Percentiles rank a stretch among this genome's conserved stretches.
Conservation (phyloP, 768 basidiomycete genomes). For the Neoboletus magnificus region DNA sequence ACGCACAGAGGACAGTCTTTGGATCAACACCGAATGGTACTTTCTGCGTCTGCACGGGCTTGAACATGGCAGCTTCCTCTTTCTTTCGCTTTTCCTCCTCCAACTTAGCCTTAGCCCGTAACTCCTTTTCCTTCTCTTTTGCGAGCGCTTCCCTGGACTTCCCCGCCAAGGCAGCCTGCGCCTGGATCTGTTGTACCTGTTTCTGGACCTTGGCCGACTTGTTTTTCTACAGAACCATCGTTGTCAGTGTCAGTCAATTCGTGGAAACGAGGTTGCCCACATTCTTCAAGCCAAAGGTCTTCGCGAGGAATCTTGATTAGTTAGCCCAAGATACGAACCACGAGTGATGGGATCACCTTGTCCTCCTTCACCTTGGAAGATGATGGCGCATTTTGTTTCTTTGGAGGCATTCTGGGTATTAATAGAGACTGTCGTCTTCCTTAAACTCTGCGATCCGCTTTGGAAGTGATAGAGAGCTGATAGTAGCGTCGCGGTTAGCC, state of each 20-base stretch:
- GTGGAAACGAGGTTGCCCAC: slow-evolving; percentile 40
- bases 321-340: slow-evolving; percentile 18
- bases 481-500: not conserved
- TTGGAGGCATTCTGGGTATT: slow-evolving; percentile 65
- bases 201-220: slow-evolving; percentile 92
- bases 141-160: slow-evolving; percentile 78
- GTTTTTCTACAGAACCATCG: slow-evolving; percentile 63
- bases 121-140: slow-evolving; percentile 82
- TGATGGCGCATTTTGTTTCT: slow-evolving; percentile 56
- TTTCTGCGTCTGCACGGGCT: slow-evolving; percentile 78
- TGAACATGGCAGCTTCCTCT: slow-evolving; percentile 81
- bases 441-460: not conserved
- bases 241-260: slow-evolving; percentile 8
- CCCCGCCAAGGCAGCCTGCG: slow-evolving; percentile 68
- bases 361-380: slow-evolving; percentile 76
- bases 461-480: not conserved
- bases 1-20: slow-evolving; percentile 89
- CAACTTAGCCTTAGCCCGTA: slow-evolving; percentile 68
- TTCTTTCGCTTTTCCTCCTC: slow-evolving; percentile 83
- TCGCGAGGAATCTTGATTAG: slow-evolving; percentile 28
- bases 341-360: slow-evolving; percentile 51
- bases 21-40: slow-evolving; percentile 96
- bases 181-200: slow-evolving; percentile 75
- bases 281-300: slow-evolving; percentile 91
- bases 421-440: not conserved